phyloP scores from a whole-genome alignment of 495 filamentous ascomycete genomes.

The Parathielavia hyrcaniae region DNA sequence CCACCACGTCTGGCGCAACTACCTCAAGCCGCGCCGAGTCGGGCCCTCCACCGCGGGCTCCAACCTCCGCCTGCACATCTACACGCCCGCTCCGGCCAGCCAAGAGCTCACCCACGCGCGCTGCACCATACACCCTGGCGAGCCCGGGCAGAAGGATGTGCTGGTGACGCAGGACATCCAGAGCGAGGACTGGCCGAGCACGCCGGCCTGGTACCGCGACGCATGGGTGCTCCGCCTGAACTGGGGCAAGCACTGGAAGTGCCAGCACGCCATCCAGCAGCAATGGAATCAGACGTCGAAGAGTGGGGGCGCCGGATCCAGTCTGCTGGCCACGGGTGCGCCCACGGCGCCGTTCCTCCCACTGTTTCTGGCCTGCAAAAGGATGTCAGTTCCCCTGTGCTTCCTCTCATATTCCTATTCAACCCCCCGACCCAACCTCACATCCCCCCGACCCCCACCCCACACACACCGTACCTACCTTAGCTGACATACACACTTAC shows the following conservation, averaged over 20 bases:
- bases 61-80: slow-evolving; percentile 25
- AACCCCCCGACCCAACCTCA: too few species aligned
- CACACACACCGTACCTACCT: too few species aligned
- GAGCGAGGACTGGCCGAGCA: neutral
- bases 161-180: slow-evolving; percentile 3
- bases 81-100: slow-evolving; percentile 11
- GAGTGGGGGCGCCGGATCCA: neutral
- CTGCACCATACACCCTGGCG: slow-evolving; percentile 11
- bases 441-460: too few species aligned
- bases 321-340: neutral
- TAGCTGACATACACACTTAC: too few species aligned
- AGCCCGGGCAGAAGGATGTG: slow-evolving; percentile 4
- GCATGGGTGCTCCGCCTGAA: slow-evolving; percentile 17
- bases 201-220: slow-evolving; percentile 19
- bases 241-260: slow-evolving; percentile 28
- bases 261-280: slow-evolving; percentile 19
- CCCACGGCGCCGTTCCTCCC: slow-evolving; percentile 19
- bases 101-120: slow-evolving; percentile 11
- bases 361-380: slow-evolving; percentile 26
- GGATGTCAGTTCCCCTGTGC: slow-evolving; percentile 20
- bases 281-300: slow-evolving; percentile 16
- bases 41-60: slow-evolving; percentile 4
- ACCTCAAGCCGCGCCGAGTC: slow-evolving; percentile 12
- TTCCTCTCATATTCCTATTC: neutral
- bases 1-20: slow-evolving; percentile 18